Conservation (phyloP, 495 filamentous ascomycete species). For the Talaromyces nanjingensis region DNA sequence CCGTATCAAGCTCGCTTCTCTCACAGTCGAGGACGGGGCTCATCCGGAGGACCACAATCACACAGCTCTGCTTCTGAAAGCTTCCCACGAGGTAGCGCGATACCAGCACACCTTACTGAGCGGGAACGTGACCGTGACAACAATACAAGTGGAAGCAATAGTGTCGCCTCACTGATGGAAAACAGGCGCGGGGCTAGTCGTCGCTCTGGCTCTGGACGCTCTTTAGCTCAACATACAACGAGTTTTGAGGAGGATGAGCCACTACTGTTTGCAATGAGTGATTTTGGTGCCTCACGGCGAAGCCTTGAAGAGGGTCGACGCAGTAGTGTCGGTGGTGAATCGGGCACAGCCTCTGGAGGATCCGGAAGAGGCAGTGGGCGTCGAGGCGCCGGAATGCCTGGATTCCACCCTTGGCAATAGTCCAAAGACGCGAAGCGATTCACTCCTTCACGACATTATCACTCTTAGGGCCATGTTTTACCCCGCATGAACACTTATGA, state of each 20-base stretch:
- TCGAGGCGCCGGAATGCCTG: conserved; percentile 28
- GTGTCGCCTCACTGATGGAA: conserved; percentile 32
- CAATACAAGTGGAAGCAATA: conserved; percentile 47
- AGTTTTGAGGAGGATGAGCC: conserved; percentile 66
- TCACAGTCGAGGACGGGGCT: conserved; percentile 33
- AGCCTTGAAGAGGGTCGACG: conserved; percentile 66
- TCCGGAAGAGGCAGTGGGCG: conserved; percentile 36
- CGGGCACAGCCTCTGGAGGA: conserved; percentile 20
- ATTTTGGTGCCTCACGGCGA: conserved; percentile 61
- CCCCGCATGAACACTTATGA: background rate
- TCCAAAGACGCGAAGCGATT: background rate
- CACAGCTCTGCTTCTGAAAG: conserved; percentile 39
- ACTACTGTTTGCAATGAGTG: conserved; percentile 81
- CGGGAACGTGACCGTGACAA: conserved; percentile 40
- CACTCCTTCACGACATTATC: background rate
- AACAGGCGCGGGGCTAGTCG: conserved; percentile 28
- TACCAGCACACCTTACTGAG: conserved; percentile 28
- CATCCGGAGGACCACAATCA: conserved; percentile 33
- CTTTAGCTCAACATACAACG: conserved; percentile 25
- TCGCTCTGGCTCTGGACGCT: conserved; percentile 27
- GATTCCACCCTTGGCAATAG: conserved; percentile 27
- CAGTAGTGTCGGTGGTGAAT: conserved; percentile 31
- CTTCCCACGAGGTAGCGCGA: conserved; percentile 29
- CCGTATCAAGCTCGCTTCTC: conserved; percentile 37
- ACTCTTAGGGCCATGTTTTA: background rate